Evolutionary conservation across 2,329 filamentous ascomycete species (phyloP), one percentile per base, ranked within the genome.

Genomic region (Trichophyton verrucosum): DNA sequence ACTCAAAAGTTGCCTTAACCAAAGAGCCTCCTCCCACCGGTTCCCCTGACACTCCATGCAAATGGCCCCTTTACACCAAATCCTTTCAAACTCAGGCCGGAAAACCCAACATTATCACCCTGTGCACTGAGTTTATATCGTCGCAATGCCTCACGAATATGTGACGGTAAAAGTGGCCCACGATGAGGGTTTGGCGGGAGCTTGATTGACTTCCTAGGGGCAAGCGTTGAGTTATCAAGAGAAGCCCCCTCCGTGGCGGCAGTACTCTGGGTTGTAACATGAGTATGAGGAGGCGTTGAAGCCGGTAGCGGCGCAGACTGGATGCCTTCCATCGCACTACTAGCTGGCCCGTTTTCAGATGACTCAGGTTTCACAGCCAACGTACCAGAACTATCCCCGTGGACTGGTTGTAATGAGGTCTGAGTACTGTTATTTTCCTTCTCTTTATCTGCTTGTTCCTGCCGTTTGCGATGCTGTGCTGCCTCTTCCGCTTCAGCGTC

Each of bases 401-500:
- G 36, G n/a, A 15, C 20, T 13, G 51, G 30, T 3, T 36, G 17
- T 56, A 24, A 30, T 44, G 36, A 20, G 9, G 36, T 15, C 20
- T 42, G 36, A 0, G 36, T n/a, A n/a, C 6, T 36, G 11, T 42
- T 58, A 30, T 58, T 58, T 9, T 24, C 57, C n/a, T 33, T 38
- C 57, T 59, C 57, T 15, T 36, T 55, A 1, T 36, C 42, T 24
- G 20, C 40, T 59, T 51, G n/a, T 27, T 62, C 61, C 56, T 66
- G 67, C n/a, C 70, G 68, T 17, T 69, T 68, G 8, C 66, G 77
- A 56, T 79, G 78, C 64, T 77, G 80, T n/a, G 80, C 76, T 4
- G 80, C 79, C 58, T 83, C 81, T 59, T 84, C 78, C 0, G 80
- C 80, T 65, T 82, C 79, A 67, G 81, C 81, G 66, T 80, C 75